A percentile compares a stretch with the other conserved stretches of the same genome.
Evolutionary conservation across 106 monocot species (phyloP).

Genomic region (Chionographis japonica): DNA sequence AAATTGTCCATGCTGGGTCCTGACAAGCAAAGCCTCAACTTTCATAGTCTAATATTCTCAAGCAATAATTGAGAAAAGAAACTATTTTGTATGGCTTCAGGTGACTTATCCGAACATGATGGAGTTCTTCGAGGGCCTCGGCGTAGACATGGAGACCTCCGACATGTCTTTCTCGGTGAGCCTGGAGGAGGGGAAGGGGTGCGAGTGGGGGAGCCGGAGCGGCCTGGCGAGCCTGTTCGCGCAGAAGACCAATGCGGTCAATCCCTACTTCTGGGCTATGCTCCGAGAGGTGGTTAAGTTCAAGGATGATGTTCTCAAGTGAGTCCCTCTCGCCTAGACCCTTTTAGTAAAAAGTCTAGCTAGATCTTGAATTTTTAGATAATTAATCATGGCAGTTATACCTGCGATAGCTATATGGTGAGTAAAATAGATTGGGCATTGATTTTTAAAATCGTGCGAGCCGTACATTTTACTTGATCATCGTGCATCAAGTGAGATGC

Average conservation of each 20-base stretch:
- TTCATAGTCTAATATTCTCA: no score
- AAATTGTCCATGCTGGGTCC: no score
- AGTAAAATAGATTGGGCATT: no score
- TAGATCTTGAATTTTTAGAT: no score
- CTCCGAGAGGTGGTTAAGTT: conserved; percentile 67
- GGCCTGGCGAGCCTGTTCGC: conserved; percentile 66
- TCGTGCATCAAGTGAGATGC: no score
- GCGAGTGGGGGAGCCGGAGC: conserved; percentile 88
- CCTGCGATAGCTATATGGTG: no score
- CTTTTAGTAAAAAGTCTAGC: no score
- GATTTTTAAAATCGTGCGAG: no score
- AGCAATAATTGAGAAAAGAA: no score
- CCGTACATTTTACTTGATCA: no score
- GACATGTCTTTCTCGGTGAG: conserved; percentile 97
- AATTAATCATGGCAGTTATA: no score
- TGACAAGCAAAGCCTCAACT: no score
- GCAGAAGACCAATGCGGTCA: conserved; percentile 69
- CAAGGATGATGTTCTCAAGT: conserved; percentile 66
- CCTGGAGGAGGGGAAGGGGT: conserved; percentile 58
- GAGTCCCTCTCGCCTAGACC: neutral
- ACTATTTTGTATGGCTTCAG: conserved; percentile 18
- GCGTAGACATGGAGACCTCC: conserved; percentile 67
- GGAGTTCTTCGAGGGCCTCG: conserved; percentile 70
- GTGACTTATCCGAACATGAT: conserved; percentile 95
- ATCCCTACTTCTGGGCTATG: conserved; percentile 75